These are phyloP conservation scores for Metschnikowia lochheadii DNA, from an alignment of 805 yeast species.

Conservation along the genomic window DNA sequence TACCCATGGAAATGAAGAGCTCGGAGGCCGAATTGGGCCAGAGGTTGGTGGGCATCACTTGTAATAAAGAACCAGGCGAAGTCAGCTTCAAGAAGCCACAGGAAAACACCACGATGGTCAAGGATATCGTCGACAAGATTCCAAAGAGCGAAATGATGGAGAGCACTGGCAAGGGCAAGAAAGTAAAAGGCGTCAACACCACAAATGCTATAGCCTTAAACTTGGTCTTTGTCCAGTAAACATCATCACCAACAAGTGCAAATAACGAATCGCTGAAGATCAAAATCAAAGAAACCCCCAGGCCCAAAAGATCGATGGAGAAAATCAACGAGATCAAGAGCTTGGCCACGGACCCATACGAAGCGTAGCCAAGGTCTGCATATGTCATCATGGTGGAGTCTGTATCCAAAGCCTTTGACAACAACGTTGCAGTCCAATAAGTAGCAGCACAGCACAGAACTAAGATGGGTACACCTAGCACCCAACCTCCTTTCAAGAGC, in stretches of 20 bases:
- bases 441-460: conserved; percentile 62
- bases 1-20: conserved; percentile 58
- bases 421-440: conserved; percentile 68
- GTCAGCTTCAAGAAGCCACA: conserved; percentile 60
- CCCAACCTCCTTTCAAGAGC: conserved; percentile 59
- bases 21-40: conserved; percentile 56
- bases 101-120: conserved; percentile 52
- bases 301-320: conserved; percentile 73
- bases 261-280: conserved; percentile 81
- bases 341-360: conserved; percentile 53
- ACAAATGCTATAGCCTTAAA: conserved; percentile 69
- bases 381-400: conserved; percentile 29
- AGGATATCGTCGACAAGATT: conserved; percentile 62
- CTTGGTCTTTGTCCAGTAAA: conserved; percentile 36
- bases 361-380: conserved; percentile 28
- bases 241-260: conserved; percentile 25
- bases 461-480: conserved; percentile 58
- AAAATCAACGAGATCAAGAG: conserved; percentile 68
- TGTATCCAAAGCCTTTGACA: conserved; percentile 31
- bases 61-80: conserved; percentile 71
- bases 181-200: conserved; percentile 75
- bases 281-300: conserved; percentile 76
- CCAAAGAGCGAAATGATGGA: conserved; percentile 70
- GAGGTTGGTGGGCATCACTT: conserved; percentile 60
- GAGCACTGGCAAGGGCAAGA: conserved; percentile 68